phyloP scores from a whole-genome alignment of 2,329 filamentous ascomycete genomes.

The Saccharata proteae region DNA sequence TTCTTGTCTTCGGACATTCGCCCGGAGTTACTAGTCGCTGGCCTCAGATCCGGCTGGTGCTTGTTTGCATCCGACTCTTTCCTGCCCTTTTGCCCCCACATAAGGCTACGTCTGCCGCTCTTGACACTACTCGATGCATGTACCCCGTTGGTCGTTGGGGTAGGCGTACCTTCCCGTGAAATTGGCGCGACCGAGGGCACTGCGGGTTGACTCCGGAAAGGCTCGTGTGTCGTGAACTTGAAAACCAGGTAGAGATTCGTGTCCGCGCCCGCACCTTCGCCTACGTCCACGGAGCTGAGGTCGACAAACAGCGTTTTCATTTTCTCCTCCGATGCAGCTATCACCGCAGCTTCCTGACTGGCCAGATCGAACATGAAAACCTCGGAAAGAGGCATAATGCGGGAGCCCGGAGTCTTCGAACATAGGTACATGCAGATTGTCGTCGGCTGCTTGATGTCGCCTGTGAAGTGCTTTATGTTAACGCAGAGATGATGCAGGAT shows the following conservation, averaged over 20 bases:
- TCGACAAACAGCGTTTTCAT: conserved; percentile 83
- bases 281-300: conserved; percentile 62
- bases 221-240: conserved; percentile 56
- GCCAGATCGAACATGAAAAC: conserved; percentile 70
- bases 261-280: conserved; percentile 51
- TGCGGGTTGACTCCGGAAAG: conserved; percentile 15
- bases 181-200: conserved; percentile 20
- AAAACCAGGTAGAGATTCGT: conserved; percentile 74
- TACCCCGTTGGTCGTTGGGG: conserved; percentile 12
- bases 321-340: conserved; percentile 51
- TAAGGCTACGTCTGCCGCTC: conserved; percentile 38
- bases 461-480: conserved; percentile 71
- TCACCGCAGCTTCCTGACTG: conserved; percentile 57
- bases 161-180: conserved; percentile 17
- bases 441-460: conserved; percentile 61
- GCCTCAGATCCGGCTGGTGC: too few relatives aligned
- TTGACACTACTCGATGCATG: conserved; percentile 25
- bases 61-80: conserved; percentile 22
- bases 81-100: conserved; percentile 54
- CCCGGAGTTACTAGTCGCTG: background rate
- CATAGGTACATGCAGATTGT: conserved; percentile 65
- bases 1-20: conserved; percentile 11
- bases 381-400: conserved; percentile 63
- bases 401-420: conserved; percentile 52
- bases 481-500: conserved; percentile 73